A percentile compares a stretch with the other conserved stretches of the same genome.
These are phyloP conservation scores for Fusarium circinatum DNA, from an alignment of 2,329 filamentous ascomycete genomes.

Conservation along the genomic window DNA sequence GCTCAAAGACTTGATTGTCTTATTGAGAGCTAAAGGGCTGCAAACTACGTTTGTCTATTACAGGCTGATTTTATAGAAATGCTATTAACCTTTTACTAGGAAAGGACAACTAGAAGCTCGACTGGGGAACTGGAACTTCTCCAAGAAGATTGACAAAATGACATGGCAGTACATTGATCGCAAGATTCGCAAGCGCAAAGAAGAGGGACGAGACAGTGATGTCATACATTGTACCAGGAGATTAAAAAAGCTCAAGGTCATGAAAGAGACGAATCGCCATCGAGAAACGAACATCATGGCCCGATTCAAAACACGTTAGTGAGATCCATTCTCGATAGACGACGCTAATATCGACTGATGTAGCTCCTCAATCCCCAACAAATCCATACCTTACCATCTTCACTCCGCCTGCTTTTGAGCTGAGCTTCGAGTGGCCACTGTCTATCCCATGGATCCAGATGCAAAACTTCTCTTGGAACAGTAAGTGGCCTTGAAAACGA, in stretches of 20 bases:
- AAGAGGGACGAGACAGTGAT: accelerated
- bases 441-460: not conserved
- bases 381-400: not conserved
- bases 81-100: accelerated
- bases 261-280: accelerated
- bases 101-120: accelerated
- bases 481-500: no score
- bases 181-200: accelerated
- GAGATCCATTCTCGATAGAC: accelerated
- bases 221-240: accelerated
- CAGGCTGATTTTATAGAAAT: accelerated
- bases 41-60: accelerated
- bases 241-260: accelerated
- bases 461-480: accelerated
- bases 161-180: not conserved
- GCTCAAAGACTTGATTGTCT: accelerated
- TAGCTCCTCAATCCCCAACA: accelerated
- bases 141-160: accelerated
- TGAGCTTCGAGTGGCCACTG: accelerated
- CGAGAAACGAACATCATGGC: accelerated
- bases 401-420: accelerated
- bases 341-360: accelerated
- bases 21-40: accelerated
- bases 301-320: not conserved
- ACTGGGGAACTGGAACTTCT: accelerated